Evolutionary conservation across 768 basidiomycete species (phyloP), one percentile per base, ranked within the genome.

Genomic region (Galerina sulciceps): DNA sequence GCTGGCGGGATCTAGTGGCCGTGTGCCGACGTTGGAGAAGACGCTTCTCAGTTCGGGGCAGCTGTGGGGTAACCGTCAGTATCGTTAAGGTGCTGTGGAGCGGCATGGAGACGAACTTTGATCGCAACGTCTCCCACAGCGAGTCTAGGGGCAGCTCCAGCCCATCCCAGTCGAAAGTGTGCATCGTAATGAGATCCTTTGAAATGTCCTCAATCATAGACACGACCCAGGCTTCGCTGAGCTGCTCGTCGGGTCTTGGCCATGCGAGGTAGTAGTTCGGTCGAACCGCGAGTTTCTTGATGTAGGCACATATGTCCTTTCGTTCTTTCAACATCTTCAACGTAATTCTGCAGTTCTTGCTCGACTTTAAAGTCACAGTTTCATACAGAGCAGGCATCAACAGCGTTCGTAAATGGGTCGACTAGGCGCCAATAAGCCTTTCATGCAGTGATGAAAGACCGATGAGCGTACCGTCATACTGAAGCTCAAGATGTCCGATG

Each of bases 261-360:
- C 81, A 82, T 6, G 81, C 71, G 31, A 82, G 76, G 66, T 82
- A 82, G 65, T 82, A 84, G 60, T 82, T 82, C 0, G 82, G 81
- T 10, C 81, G 74, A 14, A 82, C 71, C 13, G 76, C 75, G 31
- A 84, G 72, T 53, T 78, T 80, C 15, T 71, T 72, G 51, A 83
- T 70, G 66, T 75, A 67, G 2, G 62, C 55, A 57, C 77, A 79
- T 35, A 81, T 68, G 17, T 79, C 73, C 13, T 73, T 74, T 14
- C 69, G 68, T 3, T 49, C 18, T 5, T 52, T 48, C 38, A 84
- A 67, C 73, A 81, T 76, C 3, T 60, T 54, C 31, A 84, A 69
- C 1, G 76, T 74, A 1, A 66, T 52, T 40, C 62, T 66, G 58
- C 80, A 82, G 59, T 75, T 70, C 18, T 66, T 65, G 57, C 76